These are phyloP conservation scores for Orychophragmus violaceus DNA, from an alignment of 345 rosid species.

Conservation along the genomic window DNA sequence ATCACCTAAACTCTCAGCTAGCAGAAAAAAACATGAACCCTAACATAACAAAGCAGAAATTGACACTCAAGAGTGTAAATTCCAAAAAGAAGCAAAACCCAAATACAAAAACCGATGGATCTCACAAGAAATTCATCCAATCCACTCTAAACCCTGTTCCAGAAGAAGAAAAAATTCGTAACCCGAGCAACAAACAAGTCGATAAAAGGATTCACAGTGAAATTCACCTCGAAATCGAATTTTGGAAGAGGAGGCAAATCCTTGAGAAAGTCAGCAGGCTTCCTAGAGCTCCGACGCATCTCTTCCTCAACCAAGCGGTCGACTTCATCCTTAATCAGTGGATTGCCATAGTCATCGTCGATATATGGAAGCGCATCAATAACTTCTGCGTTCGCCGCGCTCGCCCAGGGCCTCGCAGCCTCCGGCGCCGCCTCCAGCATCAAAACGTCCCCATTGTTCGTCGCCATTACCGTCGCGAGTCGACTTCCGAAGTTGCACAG, in stretches of 20 bases:
- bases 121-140: background rate
- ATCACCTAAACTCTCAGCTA: background rate
- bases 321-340: constrained; percentile 68
- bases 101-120: background rate
- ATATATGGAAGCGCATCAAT: constrained; percentile 95
- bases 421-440: constrained; percentile 81
- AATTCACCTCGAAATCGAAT: constrained; percentile 60
- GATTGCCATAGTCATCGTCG: constrained; percentile 83
- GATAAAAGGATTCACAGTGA: background rate
- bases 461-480: constrained; percentile 32
- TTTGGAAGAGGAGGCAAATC: constrained; percentile 69
- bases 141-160: background rate
- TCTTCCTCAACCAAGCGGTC: constrained; percentile 89
- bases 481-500: background rate
- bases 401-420: constrained; percentile 55
- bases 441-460: constrained; percentile 46
- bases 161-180: background rate
- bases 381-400: constrained; percentile 53
- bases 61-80: background rate
- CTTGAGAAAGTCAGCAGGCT: constrained; percentile 82
- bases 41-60: background rate
- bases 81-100: background rate
- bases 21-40: background rate
- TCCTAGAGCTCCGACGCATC: constrained; percentile 90
- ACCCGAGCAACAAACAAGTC: background rate